These are phyloP conservation scores for Venturia asperata DNA, from an alignment of 2,329 filamentous ascomycete species.

Conservation along the genomic window DNA sequence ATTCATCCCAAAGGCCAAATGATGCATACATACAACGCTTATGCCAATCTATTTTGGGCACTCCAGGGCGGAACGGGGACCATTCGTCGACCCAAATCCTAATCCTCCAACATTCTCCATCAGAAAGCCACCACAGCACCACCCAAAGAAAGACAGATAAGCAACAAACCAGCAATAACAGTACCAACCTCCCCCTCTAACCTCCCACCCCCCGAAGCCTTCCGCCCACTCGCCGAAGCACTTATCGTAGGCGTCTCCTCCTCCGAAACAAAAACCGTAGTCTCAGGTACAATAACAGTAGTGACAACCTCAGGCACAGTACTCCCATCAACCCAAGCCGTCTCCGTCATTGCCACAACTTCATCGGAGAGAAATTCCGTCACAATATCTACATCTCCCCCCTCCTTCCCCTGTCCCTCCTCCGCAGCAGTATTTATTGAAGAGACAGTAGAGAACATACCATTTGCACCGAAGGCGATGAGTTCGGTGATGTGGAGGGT, in stretches of 20 bases:
- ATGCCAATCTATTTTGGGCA: conserved; percentile 14
- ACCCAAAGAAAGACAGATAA: no score
- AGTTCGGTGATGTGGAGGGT: neutral
- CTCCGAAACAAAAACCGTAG: neutral
- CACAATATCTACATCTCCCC: neutral
- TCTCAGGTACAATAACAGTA: neutral
- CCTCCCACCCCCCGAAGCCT: neutral
- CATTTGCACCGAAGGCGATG: neutral
- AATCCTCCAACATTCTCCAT: no score
- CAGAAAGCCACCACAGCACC: no score
- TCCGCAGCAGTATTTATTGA: neutral
- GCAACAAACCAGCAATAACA: neutral
- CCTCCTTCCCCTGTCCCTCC: no score
- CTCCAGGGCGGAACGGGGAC: neutral
- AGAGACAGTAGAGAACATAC: neutral
- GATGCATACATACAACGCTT: neutral
- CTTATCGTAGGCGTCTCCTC: neutral
- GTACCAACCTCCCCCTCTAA: neutral
- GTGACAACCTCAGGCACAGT: neutral
- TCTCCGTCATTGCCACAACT: neutral
- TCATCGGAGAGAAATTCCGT: neutral
- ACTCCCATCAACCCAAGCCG: neutral
- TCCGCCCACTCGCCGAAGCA: neutral
- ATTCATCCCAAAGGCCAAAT: no score
- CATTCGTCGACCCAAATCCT: no score